phyloP scores from a whole-genome alignment of 2,329 filamentous ascomycete species.

The Akanthomyces lecanii region DNA sequence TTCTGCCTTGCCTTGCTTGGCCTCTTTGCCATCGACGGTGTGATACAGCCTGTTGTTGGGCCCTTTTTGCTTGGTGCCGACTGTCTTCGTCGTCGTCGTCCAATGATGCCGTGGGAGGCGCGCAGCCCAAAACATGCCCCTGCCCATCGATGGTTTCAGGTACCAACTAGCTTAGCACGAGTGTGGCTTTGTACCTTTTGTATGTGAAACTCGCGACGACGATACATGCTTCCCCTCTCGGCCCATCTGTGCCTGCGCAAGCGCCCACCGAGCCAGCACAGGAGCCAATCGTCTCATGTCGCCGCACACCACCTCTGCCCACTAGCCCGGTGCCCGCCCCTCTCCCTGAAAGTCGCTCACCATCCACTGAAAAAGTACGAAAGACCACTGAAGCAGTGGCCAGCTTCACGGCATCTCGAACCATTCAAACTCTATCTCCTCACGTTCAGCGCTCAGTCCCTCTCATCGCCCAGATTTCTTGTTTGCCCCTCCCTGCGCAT shows the following conservation, averaged over 20 bases:
- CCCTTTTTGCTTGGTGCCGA: not conserved
- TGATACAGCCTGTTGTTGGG: not conserved
- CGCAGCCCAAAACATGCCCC: slow-evolving; percentile 7
- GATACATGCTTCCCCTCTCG: not conserved
- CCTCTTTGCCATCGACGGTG: too few relatives aligned
- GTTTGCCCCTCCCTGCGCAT: not conserved
- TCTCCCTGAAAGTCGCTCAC: not conserved
- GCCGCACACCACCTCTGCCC: not conserved
- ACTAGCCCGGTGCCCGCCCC: too few relatives aligned
- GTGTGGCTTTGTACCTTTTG: not conserved
- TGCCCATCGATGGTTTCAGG: slow-evolving; percentile 7
- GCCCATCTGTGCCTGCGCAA: slow-evolving; percentile 3
- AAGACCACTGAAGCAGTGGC: not conserved
- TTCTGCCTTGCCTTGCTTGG: not conserved
- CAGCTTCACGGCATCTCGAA: not conserved
- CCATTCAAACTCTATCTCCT: not conserved
- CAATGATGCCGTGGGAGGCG: not conserved
- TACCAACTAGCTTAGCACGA: not conserved
- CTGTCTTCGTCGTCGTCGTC: not conserved
- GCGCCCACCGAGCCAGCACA: not conserved
- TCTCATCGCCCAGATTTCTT: not conserved
- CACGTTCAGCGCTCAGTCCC: not conserved
- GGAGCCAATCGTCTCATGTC: slow-evolving; percentile 1
- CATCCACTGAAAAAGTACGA: not conserved
- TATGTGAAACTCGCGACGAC: not conserved